phyloP scores from a whole-genome alignment of 164 flowering plant genomes.

The Kalanchoe fedtschenkoi region DNA sequence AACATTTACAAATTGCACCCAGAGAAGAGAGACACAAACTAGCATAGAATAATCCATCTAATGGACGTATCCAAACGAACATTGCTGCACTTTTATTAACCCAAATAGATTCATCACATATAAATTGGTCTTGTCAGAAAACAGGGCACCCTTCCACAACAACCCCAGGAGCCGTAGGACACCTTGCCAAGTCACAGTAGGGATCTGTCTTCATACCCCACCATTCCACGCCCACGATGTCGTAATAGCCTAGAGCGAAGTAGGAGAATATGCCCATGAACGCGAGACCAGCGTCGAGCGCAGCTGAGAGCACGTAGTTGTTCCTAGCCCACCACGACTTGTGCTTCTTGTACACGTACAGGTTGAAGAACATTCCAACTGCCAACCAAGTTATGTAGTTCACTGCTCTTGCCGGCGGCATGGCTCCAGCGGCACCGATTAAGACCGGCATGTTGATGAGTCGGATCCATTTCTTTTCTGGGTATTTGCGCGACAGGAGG shows the following conservation, averaged over 20 bases:
- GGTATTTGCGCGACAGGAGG: conserved; percentile 22
- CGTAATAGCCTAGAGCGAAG: conserved; percentile 29
- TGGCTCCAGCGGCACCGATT: conserved; percentile 18
- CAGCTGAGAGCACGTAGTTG: conserved; percentile 57
- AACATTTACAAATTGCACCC: no score
- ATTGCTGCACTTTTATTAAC: no score
- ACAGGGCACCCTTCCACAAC: conserved; percentile 50
- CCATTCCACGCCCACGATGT: conserved; percentile 38
- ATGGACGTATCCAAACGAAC: no score
- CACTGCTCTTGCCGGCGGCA: conserved; percentile 52
- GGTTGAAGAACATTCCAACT: conserved; percentile 47
- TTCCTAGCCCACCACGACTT: conserved; percentile 77
- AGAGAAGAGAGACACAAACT: no score
- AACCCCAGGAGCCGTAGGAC: conserved; percentile 63
- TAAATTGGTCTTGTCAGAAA: conserved; percentile 8
- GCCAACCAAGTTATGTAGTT: conserved; percentile 39
- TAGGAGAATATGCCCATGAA: conserved; percentile 36
- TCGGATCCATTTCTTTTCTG: conserved; percentile 44
- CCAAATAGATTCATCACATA: not conserved
- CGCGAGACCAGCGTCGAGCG: conserved; percentile 69
- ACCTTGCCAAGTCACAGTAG: conserved; percentile 47
- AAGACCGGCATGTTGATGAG: conserved; percentile 55
- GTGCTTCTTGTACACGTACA: conserved; percentile 29
- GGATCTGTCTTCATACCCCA: conserved; percentile 44
- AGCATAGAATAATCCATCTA: no score